Evolutionary conservation across 805 yeast species (phyloP), one percentile per base, ranked within the genome.

Genomic region (Starmerella khaoyaiensis): DNA sequence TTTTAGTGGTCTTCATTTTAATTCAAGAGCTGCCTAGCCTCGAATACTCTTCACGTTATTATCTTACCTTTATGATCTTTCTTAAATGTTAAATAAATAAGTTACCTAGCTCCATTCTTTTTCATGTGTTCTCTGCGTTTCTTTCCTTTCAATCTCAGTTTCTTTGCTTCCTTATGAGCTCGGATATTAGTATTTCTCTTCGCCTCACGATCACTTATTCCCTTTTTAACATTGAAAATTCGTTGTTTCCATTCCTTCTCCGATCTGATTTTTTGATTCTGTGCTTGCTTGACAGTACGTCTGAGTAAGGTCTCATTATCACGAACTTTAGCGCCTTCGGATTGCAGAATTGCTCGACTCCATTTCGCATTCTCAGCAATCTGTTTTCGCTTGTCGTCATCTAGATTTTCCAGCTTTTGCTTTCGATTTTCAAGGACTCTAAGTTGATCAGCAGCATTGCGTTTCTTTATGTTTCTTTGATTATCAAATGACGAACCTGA

Each of bases 231-330:
- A 25, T 69, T 69, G 50, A 76, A 79, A 56, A 80, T 77, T 48
- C 99, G 72, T 35, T 87, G 96, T 47, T 64, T 70, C 99, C 99
- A 90, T 59, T 87, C 94, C 35, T 73, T 64, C 52, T 83, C 94
- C 40, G 93, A 78, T 64, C 76, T 81, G 53, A 80, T 71, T 65
- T 90, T 90, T 54, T 70, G 69, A 44, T 79, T 74, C 50, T 82
- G 87, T 55, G 83, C 81, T 50, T 79, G 70, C 63, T 79, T 84
- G 44, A 87, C 59, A 2, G 96, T 81, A 58, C 82, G 87, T 52
- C 76, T 78, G 59, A 90, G 69, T 50, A 90, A 62, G 54, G 74
- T 76, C 57, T 87, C 97, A 58, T 87, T 93, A 59, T 90, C 95
- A 50, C 79, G 79, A 31, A 87, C 64, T 57, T 83, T 87, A 24